These are phyloP conservation scores for Massariosphaeria phaeospora DNA, from an alignment of 495 filamentous ascomycete species.

Conservation along the genomic window DNA sequence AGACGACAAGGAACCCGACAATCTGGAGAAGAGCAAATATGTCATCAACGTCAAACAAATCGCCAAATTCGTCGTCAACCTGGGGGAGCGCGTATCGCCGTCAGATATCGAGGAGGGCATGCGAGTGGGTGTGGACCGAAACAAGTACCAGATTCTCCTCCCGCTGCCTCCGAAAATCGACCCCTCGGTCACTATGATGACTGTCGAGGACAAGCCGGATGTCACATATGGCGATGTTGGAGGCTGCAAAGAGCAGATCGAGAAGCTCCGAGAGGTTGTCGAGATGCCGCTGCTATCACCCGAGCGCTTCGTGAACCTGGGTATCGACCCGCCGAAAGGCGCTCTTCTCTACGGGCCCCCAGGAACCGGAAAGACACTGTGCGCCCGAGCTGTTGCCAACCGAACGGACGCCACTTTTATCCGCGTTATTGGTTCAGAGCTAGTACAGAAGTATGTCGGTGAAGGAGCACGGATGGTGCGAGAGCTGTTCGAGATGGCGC, in stretches of 20 bases:
- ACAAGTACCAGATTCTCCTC: constrained; percentile 97
- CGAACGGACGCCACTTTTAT: constrained; percentile 98
- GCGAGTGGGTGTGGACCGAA: constrained; percentile 70
- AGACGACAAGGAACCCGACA: constrained; percentile 89
- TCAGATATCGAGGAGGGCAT: constrained; percentile 96
- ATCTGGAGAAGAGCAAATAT: constrained; percentile 99
- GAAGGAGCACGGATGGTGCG: constrained; percentile 97
- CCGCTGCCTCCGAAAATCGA: constrained; percentile 99
- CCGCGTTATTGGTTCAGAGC: constrained; percentile 91
- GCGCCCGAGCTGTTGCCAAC: constrained; percentile 94
- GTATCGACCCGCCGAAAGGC: constrained; percentile 97
- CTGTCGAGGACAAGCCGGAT: constrained; percentile 98
- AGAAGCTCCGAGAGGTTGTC: constrained; percentile 97
- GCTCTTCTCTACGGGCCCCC: constrained; percentile 95
- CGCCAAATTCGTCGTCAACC: constrained; percentile 97
- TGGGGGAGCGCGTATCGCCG: constrained; percentile 92
- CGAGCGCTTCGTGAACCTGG: constrained; percentile 92
- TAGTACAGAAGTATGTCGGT: constrained; percentile 98
- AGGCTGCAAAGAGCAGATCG: constrained; percentile 98
- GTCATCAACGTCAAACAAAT: constrained; percentile 99
- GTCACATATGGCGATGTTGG: constrained; percentile 98
- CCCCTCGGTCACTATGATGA: constrained; percentile 99
- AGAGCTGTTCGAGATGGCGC: constrained; percentile 98
- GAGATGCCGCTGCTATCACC: constrained; percentile 96
- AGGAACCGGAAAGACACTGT: constrained; percentile 96